Conservation (phyloP, 176 grass and related monocot species). For the Oryza nivara region DNA sequence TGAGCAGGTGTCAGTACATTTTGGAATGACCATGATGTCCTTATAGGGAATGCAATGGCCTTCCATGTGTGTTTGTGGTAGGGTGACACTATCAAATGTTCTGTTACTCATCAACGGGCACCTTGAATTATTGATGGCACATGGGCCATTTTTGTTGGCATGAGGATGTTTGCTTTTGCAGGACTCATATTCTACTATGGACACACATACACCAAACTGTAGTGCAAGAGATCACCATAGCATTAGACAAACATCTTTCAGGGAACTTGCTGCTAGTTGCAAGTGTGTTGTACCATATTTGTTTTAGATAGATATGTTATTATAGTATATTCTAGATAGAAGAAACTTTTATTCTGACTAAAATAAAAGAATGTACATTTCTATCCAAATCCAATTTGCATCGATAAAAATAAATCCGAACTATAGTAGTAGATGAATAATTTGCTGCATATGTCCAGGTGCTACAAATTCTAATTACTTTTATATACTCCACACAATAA, state of each 20-base stretch:
- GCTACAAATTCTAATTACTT: background rate
- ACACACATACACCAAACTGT: background rate
- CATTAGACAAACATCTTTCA: background rate
- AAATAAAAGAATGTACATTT: too few species aligned
- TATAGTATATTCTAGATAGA: too few species aligned
- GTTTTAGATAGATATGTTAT: too few species aligned
- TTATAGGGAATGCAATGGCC: background rate
- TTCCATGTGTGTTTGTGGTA: background rate
- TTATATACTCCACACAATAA: background rate
- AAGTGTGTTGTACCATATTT: too few species aligned
- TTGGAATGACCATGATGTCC: background rate
- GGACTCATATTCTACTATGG: background rate
- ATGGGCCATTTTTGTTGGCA: background rate
- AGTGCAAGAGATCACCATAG: background rate
- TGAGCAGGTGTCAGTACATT: background rate
- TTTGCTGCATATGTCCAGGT: background rate
- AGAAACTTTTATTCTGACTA: too few species aligned
- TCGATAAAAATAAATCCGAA: too few species aligned
- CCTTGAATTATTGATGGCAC: conserved; percentile 6
- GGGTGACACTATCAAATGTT: background rate
- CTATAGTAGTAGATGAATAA: too few species aligned
- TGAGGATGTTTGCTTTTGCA: background rate
- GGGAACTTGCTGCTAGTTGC: background rate
- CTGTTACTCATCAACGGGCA: background rate
- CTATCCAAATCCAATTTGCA: too few species aligned